Conservation (phyloP, 345 rosid genomes). For the Gossypium rotundifolium region DNA sequence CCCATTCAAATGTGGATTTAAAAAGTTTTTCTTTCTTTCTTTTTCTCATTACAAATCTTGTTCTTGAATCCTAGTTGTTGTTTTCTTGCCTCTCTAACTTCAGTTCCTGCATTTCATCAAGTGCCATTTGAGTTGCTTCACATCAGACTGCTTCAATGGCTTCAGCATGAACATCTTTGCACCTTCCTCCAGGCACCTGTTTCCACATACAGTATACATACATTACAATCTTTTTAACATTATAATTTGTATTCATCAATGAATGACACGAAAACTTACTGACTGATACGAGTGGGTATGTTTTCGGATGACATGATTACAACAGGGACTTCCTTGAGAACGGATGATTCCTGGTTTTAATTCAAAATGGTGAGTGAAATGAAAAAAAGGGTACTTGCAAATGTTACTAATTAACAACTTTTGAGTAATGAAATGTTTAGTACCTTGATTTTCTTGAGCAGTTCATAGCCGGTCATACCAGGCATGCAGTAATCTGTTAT, state of each 20-base stretch:
- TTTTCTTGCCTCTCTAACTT: not conserved
- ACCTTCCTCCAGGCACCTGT: constrained; percentile 78
- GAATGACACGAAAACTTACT: constrained; percentile 30
- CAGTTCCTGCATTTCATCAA: constrained; percentile 37
- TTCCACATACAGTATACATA: not conserved
- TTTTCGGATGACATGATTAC: constrained; percentile 88
- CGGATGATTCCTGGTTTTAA: constrained; percentile 55
- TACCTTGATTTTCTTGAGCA: constrained; percentile 1
- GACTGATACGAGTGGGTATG: constrained; percentile 56
- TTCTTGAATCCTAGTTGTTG: too few species aligned
- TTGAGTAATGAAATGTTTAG: not conserved
- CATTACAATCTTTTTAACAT: not conserved
- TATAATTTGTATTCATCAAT: too few species aligned
- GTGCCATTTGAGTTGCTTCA: constrained; percentile 48
- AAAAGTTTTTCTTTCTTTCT: too few species aligned
- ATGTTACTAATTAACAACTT: too few species aligned
- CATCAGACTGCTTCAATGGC: constrained; percentile 74
- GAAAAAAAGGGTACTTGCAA: not conserved
- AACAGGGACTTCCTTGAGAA: constrained; percentile 71
- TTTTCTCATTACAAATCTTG: too few species aligned
- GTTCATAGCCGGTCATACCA: not conserved
- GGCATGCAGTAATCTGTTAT: constrained; percentile 1
- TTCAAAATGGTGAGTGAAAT: not conserved
- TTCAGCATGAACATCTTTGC: constrained; percentile 86
- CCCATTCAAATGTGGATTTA: not conserved